Conservation (phyloP, 108 stramenopile species). For the Seminavis robusta region DNA sequence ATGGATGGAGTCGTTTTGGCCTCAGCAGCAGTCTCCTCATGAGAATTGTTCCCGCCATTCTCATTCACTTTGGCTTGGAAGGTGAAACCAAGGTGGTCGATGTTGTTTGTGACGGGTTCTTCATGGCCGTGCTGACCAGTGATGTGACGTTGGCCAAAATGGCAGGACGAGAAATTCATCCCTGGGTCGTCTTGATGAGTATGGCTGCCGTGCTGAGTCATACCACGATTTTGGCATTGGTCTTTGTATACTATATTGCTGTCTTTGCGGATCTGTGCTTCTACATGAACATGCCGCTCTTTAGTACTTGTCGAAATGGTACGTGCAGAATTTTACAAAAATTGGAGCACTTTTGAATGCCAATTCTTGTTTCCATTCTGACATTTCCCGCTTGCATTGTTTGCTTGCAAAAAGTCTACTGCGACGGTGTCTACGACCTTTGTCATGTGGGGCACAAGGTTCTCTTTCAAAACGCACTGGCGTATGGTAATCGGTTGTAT, state of each 20-base stretch:
- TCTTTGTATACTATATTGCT: constrained; percentile 81
- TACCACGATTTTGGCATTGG: constrained; percentile 72
- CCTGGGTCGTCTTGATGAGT: constrained; percentile 83
- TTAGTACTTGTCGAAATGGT: constrained; percentile 85
- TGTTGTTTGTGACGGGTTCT: constrained; percentile 83
- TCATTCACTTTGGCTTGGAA: constrained; percentile 49
- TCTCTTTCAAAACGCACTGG: constrained; percentile 78
- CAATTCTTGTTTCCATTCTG: no score
- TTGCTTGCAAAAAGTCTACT: no score
- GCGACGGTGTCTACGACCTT: constrained; percentile 81
- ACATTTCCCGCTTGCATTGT: no score
- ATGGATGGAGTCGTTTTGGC: constrained; percentile 84
- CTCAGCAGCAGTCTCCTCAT: constrained; percentile 67
- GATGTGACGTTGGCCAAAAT: constrained; percentile 87
- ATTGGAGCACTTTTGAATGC: no score
- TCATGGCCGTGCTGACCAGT: constrained; percentile 80
- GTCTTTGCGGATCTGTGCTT: constrained; percentile 88
- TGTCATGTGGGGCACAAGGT: constrained; percentile 89
- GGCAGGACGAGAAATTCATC: constrained; percentile 87
- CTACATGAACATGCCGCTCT: constrained; percentile 84
- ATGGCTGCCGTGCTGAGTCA: constrained; percentile 72
- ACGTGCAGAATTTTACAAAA: no score
- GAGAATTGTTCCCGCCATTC: constrained; percentile 71
- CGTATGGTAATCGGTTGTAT: constrained; percentile 81
- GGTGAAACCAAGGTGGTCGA: constrained; percentile 32